Conservation (phyloP, 2,329 filamentous ascomycete genomes). For the Gnomoniopsis smithogilvyi region DNA sequence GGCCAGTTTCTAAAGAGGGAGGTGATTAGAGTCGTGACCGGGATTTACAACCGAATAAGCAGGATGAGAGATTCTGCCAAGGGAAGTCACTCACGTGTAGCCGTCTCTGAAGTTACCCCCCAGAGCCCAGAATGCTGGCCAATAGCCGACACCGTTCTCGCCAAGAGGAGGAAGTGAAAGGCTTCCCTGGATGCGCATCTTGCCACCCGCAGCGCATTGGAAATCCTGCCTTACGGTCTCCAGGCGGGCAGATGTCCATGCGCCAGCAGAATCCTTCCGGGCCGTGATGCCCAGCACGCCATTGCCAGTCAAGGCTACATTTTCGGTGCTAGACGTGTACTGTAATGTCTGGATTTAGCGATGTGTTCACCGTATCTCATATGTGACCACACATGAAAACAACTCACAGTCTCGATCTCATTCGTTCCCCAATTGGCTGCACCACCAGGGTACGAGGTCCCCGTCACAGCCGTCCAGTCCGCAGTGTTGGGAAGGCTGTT, state of each 20-base stretch:
- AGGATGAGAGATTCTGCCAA: neutral
- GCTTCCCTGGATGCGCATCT: slow-evolving; percentile 22
- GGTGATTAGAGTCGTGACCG: neutral
- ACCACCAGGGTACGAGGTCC: slow-evolving; percentile 6
- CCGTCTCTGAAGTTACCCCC: slow-evolving; percentile 1
- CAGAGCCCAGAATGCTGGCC: slow-evolving; percentile 8
- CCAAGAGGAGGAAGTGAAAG: slow-evolving; percentile 14
- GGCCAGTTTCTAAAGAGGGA: slow-evolving; percentile 24
- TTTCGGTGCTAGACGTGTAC: slow-evolving; percentile 5
- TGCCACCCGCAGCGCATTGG: slow-evolving; percentile 22
- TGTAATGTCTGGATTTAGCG: neutral
- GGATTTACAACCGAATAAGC: too few species aligned
- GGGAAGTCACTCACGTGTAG: neutral
- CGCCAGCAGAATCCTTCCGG: slow-evolving; percentile 7
- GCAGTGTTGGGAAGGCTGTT: slow-evolving; percentile 10
- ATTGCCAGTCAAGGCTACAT: slow-evolving; percentile 6
- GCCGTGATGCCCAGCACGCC: slow-evolving; percentile 5
- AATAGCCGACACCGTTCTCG: slow-evolving; percentile 2
- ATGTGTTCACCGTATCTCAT: neutral
- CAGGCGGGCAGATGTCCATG: slow-evolving; percentile 19
- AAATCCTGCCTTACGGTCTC: slow-evolving; percentile 22
- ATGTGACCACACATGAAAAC: neutral
- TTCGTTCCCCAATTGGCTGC: slow-evolving; percentile 5
- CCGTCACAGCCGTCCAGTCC: neutral
- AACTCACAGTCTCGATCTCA: neutral